phyloP scores from a whole-genome alignment of 148 eudicot species.

The Silene latifolia region DNA sequence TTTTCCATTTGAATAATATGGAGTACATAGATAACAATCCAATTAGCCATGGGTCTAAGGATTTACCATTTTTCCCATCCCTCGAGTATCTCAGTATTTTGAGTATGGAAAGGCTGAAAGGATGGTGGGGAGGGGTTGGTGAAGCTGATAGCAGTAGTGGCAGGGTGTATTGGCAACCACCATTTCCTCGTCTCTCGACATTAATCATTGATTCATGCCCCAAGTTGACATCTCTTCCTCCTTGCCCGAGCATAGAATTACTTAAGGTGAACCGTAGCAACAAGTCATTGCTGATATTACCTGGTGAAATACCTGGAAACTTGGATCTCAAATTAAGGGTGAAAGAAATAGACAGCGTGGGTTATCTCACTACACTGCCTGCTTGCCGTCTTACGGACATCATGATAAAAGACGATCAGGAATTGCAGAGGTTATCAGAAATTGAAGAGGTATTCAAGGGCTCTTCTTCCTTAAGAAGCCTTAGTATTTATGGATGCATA shows the following conservation, averaged over 20 bases:
- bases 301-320: no score
- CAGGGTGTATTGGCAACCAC: no score
- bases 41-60: neutral
- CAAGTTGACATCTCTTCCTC: neutral
- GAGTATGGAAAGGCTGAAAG: neutral
- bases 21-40: conserved; percentile 11
- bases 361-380: conserved; percentile 5
- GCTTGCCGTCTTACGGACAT: neutral
- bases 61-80: conserved; percentile 13
- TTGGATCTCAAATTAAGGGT: neutral
- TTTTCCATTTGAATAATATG: neutral
- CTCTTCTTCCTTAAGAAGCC: conserved; percentile 15
- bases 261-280: no score
- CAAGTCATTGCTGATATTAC: no score
- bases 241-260: neutral
- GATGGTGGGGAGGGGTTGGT: conserved; percentile 22
- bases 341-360: neutral
- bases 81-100: conserved; percentile 5
- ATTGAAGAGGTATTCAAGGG: conserved; percentile 1
- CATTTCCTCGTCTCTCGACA: conserved; percentile 5
- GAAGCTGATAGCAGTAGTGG: neutral
- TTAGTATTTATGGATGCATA: fast-evolving
- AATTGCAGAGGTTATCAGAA: conserved; percentile 9
- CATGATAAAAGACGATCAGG: fast-evolving
- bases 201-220: neutral